These are phyloP conservation scores for Bertia moriformis DNA, from an alignment of 2,329 filamentous ascomycete species.

Conservation along the genomic window DNA sequence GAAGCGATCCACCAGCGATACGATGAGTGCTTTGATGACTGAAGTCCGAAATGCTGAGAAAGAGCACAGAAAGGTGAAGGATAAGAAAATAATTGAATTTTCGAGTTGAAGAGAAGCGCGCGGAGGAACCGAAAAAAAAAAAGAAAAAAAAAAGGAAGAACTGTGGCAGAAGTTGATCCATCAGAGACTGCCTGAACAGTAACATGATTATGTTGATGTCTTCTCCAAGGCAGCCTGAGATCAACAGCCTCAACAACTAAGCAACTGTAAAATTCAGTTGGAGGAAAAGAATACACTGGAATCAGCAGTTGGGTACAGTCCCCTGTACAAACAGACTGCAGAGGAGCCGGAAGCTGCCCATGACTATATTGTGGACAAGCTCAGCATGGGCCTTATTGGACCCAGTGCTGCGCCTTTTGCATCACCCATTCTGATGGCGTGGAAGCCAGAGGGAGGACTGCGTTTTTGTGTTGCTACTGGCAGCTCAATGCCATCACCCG, in stretches of 20 bases:
- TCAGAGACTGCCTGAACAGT: not conserved
- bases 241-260: not conserved
- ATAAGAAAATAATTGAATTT: not conserved
- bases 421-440: slow-evolving; percentile 5
- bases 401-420: not conserved
- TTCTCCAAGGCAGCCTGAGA: not conserved
- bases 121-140: not conserved
- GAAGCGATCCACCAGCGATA: no score
- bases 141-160: slow-evolving; percentile 27
- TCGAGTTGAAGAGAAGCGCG: not conserved
- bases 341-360: not conserved
- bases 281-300: not conserved
- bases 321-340: not conserved
- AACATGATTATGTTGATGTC: not conserved
- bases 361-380: not conserved
- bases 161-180: slow-evolving; percentile 33
- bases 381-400: not conserved
- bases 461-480: slow-evolving; percentile 10
- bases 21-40: no score
- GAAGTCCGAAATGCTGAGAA: no score
- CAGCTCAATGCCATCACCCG: slow-evolving; percentile 10
- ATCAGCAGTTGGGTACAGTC: not conserved
- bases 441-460: slow-evolving; percentile 6
- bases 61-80: no score
- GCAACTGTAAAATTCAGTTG: not conserved